Percentiles rank a stretch among this genome's conserved stretches.
Conservation (phyloP, 2,329 filamentous ascomycete genomes). For the Tolypocladium nubicola region DNA sequence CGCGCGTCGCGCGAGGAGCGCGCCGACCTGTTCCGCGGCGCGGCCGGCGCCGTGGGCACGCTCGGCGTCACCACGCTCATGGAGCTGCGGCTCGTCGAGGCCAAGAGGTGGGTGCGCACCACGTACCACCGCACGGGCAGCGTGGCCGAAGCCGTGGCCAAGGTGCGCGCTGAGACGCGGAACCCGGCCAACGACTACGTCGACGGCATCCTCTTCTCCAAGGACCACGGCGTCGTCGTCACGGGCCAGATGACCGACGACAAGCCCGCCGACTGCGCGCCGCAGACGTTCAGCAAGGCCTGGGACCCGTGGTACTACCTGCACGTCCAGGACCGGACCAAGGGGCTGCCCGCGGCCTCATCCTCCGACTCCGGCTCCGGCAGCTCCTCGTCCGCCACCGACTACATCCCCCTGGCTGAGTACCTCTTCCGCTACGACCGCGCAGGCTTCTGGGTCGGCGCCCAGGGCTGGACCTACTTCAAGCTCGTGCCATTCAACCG, state of each 20-base stretch:
- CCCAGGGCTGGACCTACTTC: constrained; percentile 58
- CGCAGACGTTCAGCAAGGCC: constrained; percentile 47
- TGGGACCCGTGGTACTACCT: constrained; percentile 70
- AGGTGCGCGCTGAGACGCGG: constrained; percentile 36
- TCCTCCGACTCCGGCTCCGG: constrained; percentile 4
- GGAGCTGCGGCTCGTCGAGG: constrained; percentile 51
- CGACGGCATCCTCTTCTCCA: constrained; percentile 59
- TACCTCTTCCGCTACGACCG: constrained; percentile 72
- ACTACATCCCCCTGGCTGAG: constrained; percentile 57
- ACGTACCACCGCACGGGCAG: constrained; percentile 47
- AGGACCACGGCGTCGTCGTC: constrained; percentile 54
- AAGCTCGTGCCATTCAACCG: constrained; percentile 51
- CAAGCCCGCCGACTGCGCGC: constrained; percentile 22
- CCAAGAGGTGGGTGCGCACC: constrained; percentile 50
- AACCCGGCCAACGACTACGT: constrained; percentile 52
- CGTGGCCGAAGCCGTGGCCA: constrained; percentile 33
- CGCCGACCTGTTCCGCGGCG: constrained; percentile 52
- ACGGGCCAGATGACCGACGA: constrained; percentile 51
- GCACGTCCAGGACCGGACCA: constrained; percentile 45
- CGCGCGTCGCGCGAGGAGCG: constrained; percentile 31
- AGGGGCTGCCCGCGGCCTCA: constrained; percentile 3
- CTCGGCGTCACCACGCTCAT: constrained; percentile 58
- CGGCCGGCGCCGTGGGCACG: constrained; percentile 57
- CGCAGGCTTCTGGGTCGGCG: constrained; percentile 64
- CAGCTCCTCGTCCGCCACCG: constrained; percentile 17